Evolutionary conservation across 2,329 filamentous ascomycete species (phyloP).

Genomic region (Fusarium sp.): DNA sequence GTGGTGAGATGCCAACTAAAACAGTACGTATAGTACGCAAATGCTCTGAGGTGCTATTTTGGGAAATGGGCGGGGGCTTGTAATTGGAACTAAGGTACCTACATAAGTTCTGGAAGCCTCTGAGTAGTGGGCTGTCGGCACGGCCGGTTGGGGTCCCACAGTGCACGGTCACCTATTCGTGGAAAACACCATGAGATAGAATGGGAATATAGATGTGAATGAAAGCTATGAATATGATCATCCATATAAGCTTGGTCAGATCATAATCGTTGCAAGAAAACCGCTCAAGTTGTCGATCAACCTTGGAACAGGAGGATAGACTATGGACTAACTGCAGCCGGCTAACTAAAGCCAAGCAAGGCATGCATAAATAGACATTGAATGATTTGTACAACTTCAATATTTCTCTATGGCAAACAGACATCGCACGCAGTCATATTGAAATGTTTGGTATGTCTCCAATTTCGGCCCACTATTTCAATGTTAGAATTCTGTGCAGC

Average conservation of each 20-base stretch:
- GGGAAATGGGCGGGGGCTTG: conserved; percentile 23
- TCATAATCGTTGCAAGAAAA: not conserved
- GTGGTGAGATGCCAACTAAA: conserved; percentile 35
- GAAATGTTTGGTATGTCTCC: too few relatives aligned
- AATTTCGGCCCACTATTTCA: too few relatives aligned
- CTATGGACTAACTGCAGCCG: not conserved
- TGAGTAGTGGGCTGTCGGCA: conserved; percentile 14
- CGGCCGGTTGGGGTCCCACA: conserved; percentile 26
- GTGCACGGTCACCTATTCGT: not conserved
- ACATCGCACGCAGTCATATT: not conserved
- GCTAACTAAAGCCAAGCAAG: not conserved
- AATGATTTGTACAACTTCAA: not conserved
- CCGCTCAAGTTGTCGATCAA: not conserved
- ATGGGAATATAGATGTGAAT: too few relatives aligned
- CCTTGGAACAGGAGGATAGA: not conserved
- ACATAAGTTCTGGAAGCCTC: not conserved
- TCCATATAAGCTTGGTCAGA: conserved; percentile 1
- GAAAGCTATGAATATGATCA: not conserved
- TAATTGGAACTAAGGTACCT: too few relatives aligned
- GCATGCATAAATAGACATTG: not conserved
- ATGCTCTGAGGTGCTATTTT: conserved; percentile 30
- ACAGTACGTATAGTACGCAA: too few relatives aligned
- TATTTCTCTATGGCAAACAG: not conserved
- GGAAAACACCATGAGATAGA: conserved; percentile 8
- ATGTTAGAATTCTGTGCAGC: too few relatives aligned